Evolutionary conservation across 257 asterid species (phyloP), one percentile per base, ranked within the genome.

Genomic region (Marsdenia floribunda): DNA sequence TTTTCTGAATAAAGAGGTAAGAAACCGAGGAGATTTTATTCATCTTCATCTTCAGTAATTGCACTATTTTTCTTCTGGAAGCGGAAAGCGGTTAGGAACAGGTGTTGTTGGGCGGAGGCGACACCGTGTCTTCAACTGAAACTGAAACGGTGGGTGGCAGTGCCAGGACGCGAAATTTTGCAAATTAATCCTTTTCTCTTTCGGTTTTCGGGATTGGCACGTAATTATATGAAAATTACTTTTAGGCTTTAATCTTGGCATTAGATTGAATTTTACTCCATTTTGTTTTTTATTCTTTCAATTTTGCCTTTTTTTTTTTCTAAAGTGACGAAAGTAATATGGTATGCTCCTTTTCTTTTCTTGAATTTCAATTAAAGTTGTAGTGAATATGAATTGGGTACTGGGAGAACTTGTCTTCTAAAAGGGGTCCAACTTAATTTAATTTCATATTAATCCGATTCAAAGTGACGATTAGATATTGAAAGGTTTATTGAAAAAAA

Each of bases 81-180:
- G 49, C 59, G 18, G 70, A 61, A 68, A 24, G 60, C 76, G 80
- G 76, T 71, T 44, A 1, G 18, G n/a, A 55, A 37, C 52, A 61
- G 57, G 75, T 77, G 80, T 60, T 61, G 72, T 33, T 14, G 3
- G 12, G 55, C n/a, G 38, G 72, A 68, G 21, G 55, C 12, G 19
- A 24, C 72, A 68, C 24, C 26, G 47, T 67, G 49, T 37, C 44
- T 5, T 14, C 42, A 63, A 21, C 46, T 29, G 42, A 6, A 29
- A 37, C 21, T 11, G 49, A 44, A 10, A 26, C 15, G 33, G 40
- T 61, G 68, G 46, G 49, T 38, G 26, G 60, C 44, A 11, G 46
- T 13, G 38, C 10, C 44, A 2, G 21, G 69, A 15, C 44, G 10
- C 9, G 14, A 29, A 63, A 26, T 9, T 54, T 54, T 54, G 24